Conservation (phyloP, 768 basidiomycete genomes). For the Lactifluus volemus region DNA sequence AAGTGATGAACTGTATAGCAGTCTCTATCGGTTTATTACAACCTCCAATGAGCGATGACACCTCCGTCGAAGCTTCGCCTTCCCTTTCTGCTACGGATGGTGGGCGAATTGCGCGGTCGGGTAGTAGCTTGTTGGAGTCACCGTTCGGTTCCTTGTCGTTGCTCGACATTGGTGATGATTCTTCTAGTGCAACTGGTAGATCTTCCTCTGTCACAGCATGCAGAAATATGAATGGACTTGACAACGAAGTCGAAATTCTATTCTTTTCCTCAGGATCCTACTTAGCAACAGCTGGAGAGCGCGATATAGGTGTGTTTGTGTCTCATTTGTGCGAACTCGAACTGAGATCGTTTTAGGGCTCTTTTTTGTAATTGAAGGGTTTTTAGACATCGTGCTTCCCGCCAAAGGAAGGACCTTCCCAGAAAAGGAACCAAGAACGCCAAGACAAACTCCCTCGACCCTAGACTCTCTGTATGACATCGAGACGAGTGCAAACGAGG, state of each 20-base stretch:
- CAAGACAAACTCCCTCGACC: conserved; percentile 10
- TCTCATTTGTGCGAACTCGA: neutral
- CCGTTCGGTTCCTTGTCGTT: conserved; percentile 70
- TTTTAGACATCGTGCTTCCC: conserved; percentile 84
- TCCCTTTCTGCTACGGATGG: conserved; percentile 41
- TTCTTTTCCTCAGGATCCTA: conserved; percentile 84
- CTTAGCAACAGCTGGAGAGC: conserved; percentile 83
- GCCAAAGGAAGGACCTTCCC: conserved; percentile 25
- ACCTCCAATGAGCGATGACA: conserved; percentile 63
- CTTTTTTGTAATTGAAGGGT: conserved; percentile 94
- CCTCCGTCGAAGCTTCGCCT: conserved; percentile 61
- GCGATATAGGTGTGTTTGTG: conserved; percentile 59
- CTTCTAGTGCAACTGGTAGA: conserved; percentile 52
- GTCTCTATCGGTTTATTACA: conserved; percentile 94
- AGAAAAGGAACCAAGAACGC: conserved; percentile 2
- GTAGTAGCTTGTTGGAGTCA: conserved; percentile 40
- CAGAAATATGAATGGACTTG: conserved; percentile 70
- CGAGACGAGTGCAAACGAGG: conserved; percentile 12
- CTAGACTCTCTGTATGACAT: conserved; percentile 12
- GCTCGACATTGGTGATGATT: conserved; percentile 62
- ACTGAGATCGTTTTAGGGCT: conserved; percentile 39
- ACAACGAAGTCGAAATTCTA: conserved; percentile 94
- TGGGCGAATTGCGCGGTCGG: conserved; percentile 24
- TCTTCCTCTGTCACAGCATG: conserved; percentile 41
- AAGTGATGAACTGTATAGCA: conserved; percentile 96